Conservation (phyloP, 1,139 yeast species). For the Taphrina betulina region DNA sequence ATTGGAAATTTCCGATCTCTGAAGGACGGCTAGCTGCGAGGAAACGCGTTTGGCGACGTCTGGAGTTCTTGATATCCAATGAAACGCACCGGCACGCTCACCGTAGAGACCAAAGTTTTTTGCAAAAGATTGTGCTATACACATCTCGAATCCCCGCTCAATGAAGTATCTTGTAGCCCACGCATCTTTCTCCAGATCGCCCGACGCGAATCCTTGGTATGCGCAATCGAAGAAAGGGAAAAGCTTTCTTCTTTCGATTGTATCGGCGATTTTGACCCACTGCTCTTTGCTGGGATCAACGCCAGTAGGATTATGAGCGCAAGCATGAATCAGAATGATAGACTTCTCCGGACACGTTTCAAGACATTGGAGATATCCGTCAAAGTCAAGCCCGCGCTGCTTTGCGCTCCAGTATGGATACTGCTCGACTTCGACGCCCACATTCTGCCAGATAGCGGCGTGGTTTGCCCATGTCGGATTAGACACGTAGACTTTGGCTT, state of each 20-base stretch:
- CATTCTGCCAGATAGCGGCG: slow-evolving; percentile 72
- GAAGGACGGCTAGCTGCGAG: slow-evolving; percentile 75
- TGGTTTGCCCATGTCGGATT: slow-evolving; percentile 98
- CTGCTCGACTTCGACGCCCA: slow-evolving; percentile 55
- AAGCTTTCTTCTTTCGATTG: slow-evolving; percentile 57
- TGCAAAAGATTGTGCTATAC: slow-evolving; percentile 88
- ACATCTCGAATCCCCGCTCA: slow-evolving; percentile 52
- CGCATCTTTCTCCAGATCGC: slow-evolving; percentile 57
- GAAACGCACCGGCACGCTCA: slow-evolving; percentile 90
- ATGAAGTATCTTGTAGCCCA: slow-evolving; percentile 51
- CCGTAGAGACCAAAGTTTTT: slow-evolving; percentile 97
- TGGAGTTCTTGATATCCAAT: slow-evolving; percentile 50
- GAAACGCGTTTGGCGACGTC: slow-evolving; percentile 52
- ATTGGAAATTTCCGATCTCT: slow-evolving; percentile 85
- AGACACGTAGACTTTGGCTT: slow-evolving; percentile 72
- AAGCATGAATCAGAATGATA: slow-evolving; percentile 79
- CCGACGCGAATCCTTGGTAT: slow-evolving; percentile 89
- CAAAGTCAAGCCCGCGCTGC: slow-evolving; percentile 62
- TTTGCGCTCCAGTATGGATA: slow-evolving; percentile 81
- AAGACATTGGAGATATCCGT: slow-evolving; percentile 45
- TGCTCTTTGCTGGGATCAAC: slow-evolving; percentile 78
- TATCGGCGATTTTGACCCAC: slow-evolving; percentile 70
- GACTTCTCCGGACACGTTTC: slow-evolving; percentile 50
- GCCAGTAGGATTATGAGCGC: slow-evolving; percentile 97
- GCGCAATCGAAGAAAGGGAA: slow-evolving; percentile 87